A percentile compares a stretch with the other conserved stretches of the same genome.
Evolutionary conservation across 305 asterid genomes (phyloP).

Genomic region (Rubia occidens): DNA sequence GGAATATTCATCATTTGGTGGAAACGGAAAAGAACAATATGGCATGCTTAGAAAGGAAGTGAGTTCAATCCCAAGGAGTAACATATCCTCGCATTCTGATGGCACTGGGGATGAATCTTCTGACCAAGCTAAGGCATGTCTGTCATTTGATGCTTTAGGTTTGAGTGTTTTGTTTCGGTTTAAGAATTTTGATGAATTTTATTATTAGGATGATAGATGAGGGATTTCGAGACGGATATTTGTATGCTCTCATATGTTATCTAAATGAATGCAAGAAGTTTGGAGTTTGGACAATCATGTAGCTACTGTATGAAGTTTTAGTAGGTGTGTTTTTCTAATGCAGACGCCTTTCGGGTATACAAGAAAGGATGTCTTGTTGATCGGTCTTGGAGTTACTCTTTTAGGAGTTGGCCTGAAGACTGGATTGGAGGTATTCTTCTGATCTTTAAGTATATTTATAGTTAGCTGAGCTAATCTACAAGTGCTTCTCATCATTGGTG

Average conservation of each 20-base stretch:
- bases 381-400: conserved; percentile 66
- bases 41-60: conserved; percentile 29
- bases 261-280: neutral
- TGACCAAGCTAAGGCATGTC: conserved; percentile 37
- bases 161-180: neutral
- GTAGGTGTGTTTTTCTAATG: conserved; percentile 20
- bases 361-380: conserved; percentile 81
- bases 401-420: conserved; percentile 56
- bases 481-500: neutral
- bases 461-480: neutral
- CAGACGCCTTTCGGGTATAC: conserved; percentile 84
- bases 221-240: neutral
- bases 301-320: conserved; percentile 5
- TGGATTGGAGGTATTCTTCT: conserved; percentile 66
- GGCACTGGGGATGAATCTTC: conserved; percentile 41
- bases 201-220: neutral
- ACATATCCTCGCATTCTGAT: conserved; percentile 33
- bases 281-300: neutral
- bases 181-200: neutral
- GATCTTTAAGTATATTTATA: neutral
- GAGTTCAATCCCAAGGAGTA: conserved; percentile 41
- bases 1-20: conserved; percentile 25
- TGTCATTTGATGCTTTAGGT: neutral
- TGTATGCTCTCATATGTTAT: neutral
- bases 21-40: conserved; percentile 24